These are phyloP conservation scores for Rachicladosporium sp. DNA, from an alignment of 2,329 filamentous ascomycete species.

Conservation along the genomic window DNA sequence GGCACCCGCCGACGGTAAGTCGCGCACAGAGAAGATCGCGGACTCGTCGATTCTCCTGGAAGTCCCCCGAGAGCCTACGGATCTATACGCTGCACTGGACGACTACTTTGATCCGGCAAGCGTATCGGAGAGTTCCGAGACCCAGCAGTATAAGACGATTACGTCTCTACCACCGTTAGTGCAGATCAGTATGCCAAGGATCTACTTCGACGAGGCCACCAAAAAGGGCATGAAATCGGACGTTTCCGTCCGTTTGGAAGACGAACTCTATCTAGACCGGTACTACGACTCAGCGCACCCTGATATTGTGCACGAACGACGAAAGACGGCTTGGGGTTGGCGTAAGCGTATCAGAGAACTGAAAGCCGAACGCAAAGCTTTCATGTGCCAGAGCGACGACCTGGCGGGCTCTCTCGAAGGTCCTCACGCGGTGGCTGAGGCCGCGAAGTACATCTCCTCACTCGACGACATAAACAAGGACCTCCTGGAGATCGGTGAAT, in stretches of 20 bases:
- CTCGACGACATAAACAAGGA: conserved; percentile 30
- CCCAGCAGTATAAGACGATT: conserved; percentile 58
- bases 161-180: conserved; percentile 57
- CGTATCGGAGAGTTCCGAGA: conserved; percentile 43
- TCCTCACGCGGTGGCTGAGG: conserved; percentile 15
- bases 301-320: conserved; percentile 45
- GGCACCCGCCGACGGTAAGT: neutral
- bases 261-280: conserved; percentile 74
- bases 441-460: conserved; percentile 32
- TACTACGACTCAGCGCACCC: conserved; percentile 62
- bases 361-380: conserved; percentile 17
- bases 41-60: conserved; percentile 54
- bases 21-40: conserved; percentile 7
- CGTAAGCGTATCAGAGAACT: conserved; percentile 44
- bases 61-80: conserved; percentile 45
- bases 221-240: conserved; percentile 58
- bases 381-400: too few species aligned
- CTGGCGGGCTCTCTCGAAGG: conserved; percentile 18
- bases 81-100: conserved; percentile 75
- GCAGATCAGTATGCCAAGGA: conserved; percentile 79
- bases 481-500: conserved; percentile 18
- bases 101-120: conserved; percentile 72
- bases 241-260: conserved; percentile 65
- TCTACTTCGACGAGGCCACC: conserved; percentile 54
- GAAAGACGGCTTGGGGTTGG: conserved; percentile 62